Conservation (phyloP, 768 basidiomycete genomes). For the Lactifluus hygrophoroides region DNA sequence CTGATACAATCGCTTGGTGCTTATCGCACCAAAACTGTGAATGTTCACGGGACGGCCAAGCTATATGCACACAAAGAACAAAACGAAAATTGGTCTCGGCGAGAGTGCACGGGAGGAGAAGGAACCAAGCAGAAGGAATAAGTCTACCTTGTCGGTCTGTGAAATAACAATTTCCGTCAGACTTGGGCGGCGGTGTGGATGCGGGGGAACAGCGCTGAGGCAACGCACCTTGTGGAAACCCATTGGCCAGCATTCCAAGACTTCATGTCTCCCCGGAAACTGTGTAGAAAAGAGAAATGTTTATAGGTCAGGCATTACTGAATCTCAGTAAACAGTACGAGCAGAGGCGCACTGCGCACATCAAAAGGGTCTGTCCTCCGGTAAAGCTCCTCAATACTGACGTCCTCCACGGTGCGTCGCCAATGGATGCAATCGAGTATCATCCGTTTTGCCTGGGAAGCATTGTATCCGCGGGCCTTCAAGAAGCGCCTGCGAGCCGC, state of each 20-base stretch:
- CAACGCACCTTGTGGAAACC: constrained; percentile 70
- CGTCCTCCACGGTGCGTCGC: constrained; percentile 53
- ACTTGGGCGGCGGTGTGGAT: background rate
- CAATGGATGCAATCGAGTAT: constrained; percentile 58
- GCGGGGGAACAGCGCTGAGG: background rate
- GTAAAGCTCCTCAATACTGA: constrained; percentile 61
- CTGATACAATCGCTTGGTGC: constrained; percentile 49
- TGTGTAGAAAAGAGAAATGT: constrained; percentile 23
- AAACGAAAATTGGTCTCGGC: background rate
- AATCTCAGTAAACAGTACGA: background rate
- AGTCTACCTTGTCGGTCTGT: constrained; percentile 58
- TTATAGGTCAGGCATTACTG: background rate
- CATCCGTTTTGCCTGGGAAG: constrained; percentile 55
- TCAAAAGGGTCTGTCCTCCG: constrained; percentile 58
- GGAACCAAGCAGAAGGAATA: background rate
- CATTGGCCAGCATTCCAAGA: constrained; percentile 72
- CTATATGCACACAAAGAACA: constrained; percentile 26
- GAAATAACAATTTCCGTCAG: background rate
- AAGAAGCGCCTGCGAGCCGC: constrained; percentile 52
- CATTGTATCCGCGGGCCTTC: constrained; percentile 59
- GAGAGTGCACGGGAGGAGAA: too few species aligned
- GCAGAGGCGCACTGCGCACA: constrained; percentile 35
- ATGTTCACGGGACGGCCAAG: constrained; percentile 67
- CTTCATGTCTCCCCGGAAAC: constrained; percentile 61
- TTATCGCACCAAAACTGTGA: constrained; percentile 51